Conservation (phyloP, 768 basidiomycete genomes). For the Phanerodontia chrysosporium region DNA sequence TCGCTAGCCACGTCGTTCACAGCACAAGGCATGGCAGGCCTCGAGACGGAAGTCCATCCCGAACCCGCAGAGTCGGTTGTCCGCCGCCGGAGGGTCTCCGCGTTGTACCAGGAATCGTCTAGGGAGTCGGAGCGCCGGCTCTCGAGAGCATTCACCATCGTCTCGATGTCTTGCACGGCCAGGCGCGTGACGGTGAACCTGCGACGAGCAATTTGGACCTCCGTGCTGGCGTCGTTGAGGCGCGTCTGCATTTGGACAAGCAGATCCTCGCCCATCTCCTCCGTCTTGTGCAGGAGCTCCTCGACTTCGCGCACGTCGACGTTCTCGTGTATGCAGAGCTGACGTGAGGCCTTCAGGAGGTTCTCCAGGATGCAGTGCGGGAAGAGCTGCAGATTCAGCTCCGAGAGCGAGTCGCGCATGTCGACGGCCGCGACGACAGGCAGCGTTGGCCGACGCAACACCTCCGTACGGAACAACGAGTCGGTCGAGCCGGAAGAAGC, state of each 20-base stretch:
- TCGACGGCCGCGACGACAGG: background rate
- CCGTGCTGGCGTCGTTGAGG: conserved; percentile 46
- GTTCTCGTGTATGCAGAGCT: conserved; percentile 19
- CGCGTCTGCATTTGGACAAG: conserved; percentile 50
- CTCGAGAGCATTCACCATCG: conserved; percentile 43
- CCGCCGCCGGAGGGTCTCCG: conserved; percentile 28
- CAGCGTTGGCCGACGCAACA: background rate
- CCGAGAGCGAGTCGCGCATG: conserved; percentile 25
- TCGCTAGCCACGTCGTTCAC: background rate
- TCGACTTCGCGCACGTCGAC: conserved; percentile 40
- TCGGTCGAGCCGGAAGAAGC: conserved; percentile 29
- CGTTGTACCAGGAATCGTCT: conserved; percentile 9
- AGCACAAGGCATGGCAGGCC: background rate
- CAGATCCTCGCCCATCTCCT: conserved; percentile 41
- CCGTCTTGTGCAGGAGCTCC: conserved; percentile 43
- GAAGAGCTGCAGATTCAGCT: conserved; percentile 33
- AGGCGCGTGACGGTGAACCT: conserved; percentile 40
- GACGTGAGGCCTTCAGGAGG: conserved; percentile 46
- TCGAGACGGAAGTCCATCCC: conserved; percentile 46
- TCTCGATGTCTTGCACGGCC: conserved; percentile 40
- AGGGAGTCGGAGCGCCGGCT: conserved; percentile 16
- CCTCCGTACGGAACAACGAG: conserved; percentile 10
- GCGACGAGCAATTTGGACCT: conserved; percentile 44
- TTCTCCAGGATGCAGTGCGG: conserved; percentile 48
- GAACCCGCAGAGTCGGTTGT: conserved; percentile 69